Percentiles rank a stretch among this genome's conserved stretches.
phyloP scores from a whole-genome alignment of 1,284 basidiomycete genomes.

The Macrocystidia cucumis region DNA sequence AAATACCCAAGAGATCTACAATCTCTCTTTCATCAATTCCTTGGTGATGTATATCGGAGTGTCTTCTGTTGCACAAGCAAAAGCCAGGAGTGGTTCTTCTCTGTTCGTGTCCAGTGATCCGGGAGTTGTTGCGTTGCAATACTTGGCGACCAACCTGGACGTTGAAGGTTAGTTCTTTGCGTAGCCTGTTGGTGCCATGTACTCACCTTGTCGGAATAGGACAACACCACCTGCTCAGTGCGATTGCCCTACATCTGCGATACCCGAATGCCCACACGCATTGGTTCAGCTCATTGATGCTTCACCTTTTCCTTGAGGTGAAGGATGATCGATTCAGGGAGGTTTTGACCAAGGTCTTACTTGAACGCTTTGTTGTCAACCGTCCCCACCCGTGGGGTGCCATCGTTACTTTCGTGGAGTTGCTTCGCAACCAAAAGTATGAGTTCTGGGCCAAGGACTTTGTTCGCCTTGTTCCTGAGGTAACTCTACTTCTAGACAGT shows the following conservation, averaged over 20 bases:
- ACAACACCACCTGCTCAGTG: slow-evolving; percentile 88
- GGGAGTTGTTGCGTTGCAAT: slow-evolving; percentile 76
- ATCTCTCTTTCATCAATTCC: slow-evolving; percentile 84
- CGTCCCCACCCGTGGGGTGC: slow-evolving; percentile 98
- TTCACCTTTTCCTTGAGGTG: slow-evolving; percentile 80
- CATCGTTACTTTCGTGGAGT: slow-evolving; percentile 88
- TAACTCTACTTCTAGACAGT: slow-evolving; percentile 72
- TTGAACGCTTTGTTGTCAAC: slow-evolving; percentile 91
- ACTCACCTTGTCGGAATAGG: slow-evolving; percentile 35
- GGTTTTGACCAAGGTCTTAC: slow-evolving; percentile 84
- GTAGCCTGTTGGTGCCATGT: slow-evolving; percentile 1
- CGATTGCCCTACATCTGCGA: slow-evolving; percentile 89
- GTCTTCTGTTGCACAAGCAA: slow-evolving; percentile 80
- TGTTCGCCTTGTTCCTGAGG: slow-evolving; percentile 73
- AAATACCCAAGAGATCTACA: slow-evolving; percentile 64
- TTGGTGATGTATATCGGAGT: slow-evolving; percentile 94
- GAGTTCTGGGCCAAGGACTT: slow-evolving; percentile 86
- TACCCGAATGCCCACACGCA: slow-evolving; percentile 96
- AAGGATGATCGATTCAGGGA: slow-evolving; percentile 79
- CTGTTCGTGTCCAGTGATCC: slow-evolving; percentile 77
- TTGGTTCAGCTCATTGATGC: slow-evolving; percentile 88
- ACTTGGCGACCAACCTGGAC: slow-evolving; percentile 79
- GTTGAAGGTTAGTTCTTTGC: slow-evolving; percentile 66
- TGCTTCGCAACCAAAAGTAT: slow-evolving; percentile 78
- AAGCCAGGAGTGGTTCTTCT: slow-evolving; percentile 71